A percentile compares a stretch with the other conserved stretches of the same genome.
Conservation (phyloP, 73 alveolate genomes). For the Breviolum minutum region DNA sequence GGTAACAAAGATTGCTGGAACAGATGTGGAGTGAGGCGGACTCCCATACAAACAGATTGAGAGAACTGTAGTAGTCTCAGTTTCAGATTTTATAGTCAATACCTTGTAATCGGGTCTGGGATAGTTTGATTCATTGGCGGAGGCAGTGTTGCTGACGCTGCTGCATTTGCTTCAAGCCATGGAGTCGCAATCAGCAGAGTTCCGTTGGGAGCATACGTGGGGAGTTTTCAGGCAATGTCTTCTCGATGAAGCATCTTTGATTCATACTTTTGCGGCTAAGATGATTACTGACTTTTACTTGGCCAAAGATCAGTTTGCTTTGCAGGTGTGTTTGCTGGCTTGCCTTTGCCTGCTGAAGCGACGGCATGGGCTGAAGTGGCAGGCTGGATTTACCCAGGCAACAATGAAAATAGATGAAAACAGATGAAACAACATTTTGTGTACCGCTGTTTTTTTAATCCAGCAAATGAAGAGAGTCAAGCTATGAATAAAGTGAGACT, state of each 20-base stretch:
- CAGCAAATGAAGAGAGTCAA: too few species aligned
- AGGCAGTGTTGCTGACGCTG: not conserved
- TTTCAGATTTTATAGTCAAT: too few species aligned
- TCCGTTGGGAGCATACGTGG: not conserved
- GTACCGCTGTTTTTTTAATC: too few species aligned
- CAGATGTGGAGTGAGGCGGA: too few species aligned
- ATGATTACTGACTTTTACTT: too few species aligned
- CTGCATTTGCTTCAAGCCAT: not conserved
- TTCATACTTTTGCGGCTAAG: not conserved
- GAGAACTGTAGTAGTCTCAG: too few species aligned
- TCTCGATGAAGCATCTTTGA: not conserved
- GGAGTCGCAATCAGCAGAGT: not conserved
- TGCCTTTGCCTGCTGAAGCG: slow-evolving; percentile 20
- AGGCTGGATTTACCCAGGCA: not conserved
- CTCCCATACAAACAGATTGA: too few species aligned
- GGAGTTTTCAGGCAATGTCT: not conserved
- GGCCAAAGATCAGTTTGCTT: not conserved
- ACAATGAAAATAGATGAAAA: too few species aligned
- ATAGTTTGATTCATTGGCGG: not conserved
- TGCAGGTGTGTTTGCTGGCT: slow-evolving; percentile 27
- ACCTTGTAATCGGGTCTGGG: too few species aligned
- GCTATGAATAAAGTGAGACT: too few species aligned
- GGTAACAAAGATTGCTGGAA: too few species aligned
- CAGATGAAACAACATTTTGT: too few species aligned
- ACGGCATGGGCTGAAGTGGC: slow-evolving; percentile 70